Evolutionary conservation across 139 green algal genomes (phyloP).

Genomic region (Chlamydomonas asymmetrica): DNA sequence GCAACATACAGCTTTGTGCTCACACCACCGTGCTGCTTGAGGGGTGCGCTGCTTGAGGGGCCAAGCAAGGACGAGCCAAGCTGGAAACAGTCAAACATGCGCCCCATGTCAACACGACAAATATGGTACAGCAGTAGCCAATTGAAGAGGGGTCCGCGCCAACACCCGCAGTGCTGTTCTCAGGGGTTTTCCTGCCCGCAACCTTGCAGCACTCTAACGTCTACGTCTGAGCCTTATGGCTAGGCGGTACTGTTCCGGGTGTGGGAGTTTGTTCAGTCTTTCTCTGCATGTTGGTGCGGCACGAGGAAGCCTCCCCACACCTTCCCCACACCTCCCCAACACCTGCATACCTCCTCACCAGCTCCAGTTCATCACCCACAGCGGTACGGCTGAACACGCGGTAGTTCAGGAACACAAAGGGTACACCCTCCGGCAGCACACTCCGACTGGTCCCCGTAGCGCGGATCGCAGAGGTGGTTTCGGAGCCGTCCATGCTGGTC

Average conservation of each 20-base stretch:
- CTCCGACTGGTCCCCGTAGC: conserved; percentile 64
- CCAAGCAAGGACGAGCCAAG: too few relatives aligned
- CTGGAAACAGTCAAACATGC: too few relatives aligned
- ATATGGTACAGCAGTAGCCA: too few relatives aligned
- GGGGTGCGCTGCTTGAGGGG: too few relatives aligned
- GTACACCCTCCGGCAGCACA: conserved; percentile 50
- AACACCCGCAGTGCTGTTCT: not conserved
- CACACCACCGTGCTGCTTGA: too few relatives aligned
- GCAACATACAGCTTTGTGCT: too few relatives aligned
- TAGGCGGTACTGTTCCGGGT: not conserved
- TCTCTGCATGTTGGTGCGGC: too few relatives aligned
- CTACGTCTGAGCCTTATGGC: too few relatives aligned
- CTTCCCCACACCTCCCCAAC: not conserved
- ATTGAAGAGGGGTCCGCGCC: too few relatives aligned
- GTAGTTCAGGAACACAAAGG: conserved; percentile 54
- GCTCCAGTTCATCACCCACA: conserved; percentile 21
- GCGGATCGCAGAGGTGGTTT: not conserved
- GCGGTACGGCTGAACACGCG: conserved; percentile 49
- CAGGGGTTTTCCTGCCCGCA: not conserved
- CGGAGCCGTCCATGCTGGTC: not conserved
- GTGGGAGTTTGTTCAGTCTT: not conserved
- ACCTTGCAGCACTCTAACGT: too few relatives aligned
- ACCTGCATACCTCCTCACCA: conserved; percentile 24
- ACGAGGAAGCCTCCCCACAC: too few relatives aligned
- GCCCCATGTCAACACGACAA: too few relatives aligned